A percentile compares a stretch with the other conserved stretches of the same genome.
phyloP scores from a whole-genome alignment of 495 filamentous ascomycete species.

The Podospora pseudopauciseta region DNA sequence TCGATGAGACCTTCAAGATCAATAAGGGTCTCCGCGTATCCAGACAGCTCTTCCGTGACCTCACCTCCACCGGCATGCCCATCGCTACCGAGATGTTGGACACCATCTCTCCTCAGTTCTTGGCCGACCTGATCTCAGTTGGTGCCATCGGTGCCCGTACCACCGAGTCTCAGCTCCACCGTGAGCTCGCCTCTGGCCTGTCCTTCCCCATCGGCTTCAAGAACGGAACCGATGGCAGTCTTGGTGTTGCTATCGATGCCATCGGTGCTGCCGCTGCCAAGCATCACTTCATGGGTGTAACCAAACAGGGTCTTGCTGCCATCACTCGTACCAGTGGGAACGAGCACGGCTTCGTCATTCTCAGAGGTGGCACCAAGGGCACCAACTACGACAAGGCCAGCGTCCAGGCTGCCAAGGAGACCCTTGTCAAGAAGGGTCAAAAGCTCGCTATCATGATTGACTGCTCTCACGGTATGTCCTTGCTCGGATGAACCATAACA shows the following conservation, averaged over 20 bases:
- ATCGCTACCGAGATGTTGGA: conserved; percentile 98
- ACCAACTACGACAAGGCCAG: conserved; percentile 89
- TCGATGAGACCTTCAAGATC: conserved; percentile 96
- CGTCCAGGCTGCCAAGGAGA: conserved; percentile 73
- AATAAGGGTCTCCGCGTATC: conserved; percentile 95
- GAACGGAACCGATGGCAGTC: conserved; percentile 95
- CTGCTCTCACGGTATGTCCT: conserved; percentile 77
- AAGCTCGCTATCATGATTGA: conserved; percentile 94
- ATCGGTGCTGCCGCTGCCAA: conserved; percentile 86
- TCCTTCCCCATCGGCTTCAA: conserved; percentile 99
- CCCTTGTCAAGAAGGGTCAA: conserved; percentile 78
- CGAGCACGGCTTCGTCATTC: conserved; percentile 94
- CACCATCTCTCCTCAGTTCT: conserved; percentile 92
- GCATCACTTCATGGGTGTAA: conserved; percentile 98
- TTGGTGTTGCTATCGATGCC: conserved; percentile 93
- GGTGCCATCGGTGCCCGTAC: conserved; percentile 95
- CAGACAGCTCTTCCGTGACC: conserved; percentile 82
- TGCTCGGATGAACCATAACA: neutral
- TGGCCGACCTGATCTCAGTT: conserved; percentile 90
- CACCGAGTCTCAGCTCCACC: conserved; percentile 94
- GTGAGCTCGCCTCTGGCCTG: conserved; percentile 92
- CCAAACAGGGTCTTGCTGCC: conserved; percentile 94
- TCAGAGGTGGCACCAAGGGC: conserved; percentile 87
- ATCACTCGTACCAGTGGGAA: conserved; percentile 92
- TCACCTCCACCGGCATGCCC: conserved; percentile 82